phyloP scores from a whole-genome alignment of 176 grass and related monocot genomes.

The Cenchrus americanus region DNA sequence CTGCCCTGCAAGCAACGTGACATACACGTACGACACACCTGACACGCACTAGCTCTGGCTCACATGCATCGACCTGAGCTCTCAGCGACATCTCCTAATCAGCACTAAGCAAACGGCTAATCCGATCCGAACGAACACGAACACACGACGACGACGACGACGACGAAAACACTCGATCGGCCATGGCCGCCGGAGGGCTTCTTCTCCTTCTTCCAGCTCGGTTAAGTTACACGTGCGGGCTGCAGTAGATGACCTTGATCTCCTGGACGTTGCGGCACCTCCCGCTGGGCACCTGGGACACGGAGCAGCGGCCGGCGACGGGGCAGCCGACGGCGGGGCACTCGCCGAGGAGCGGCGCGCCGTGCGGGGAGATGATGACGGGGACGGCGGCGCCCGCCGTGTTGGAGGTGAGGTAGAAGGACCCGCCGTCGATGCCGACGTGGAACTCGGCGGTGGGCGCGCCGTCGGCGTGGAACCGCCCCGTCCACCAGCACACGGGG shows the following conservation, averaged over 20 bases:
- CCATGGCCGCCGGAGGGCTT: neutral
- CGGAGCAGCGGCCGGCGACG: conserved; percentile 19
- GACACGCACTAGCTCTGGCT: neutral
- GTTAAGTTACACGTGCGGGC: too few relatives aligned
- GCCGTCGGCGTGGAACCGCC: neutral
- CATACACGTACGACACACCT: neutral
- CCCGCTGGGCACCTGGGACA: conserved; percentile 14
- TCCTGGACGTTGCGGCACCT: conserved; percentile 45
- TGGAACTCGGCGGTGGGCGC: conserved; percentile 39
- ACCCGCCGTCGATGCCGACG: conserved; percentile 43
- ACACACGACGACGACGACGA: neutral
- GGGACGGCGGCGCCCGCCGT: neutral
- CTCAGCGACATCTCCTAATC: neutral
- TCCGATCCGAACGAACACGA: neutral
- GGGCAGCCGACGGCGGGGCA: conserved; percentile 30
- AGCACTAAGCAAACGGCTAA: neutral
- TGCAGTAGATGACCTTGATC: conserved; percentile 59
- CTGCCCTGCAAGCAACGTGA: neutral
- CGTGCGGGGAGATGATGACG: conserved; percentile 31
- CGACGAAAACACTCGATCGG: neutral
- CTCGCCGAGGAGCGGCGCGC: neutral
- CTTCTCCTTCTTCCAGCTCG: too few relatives aligned
- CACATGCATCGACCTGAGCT: neutral
- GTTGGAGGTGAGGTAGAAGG: conserved; percentile 37
- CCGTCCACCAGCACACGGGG: conserved; percentile 44